Base-by-base conservation (phyloP, 805 yeast species). In the Wickerhamomyces chambardii region DNA sequence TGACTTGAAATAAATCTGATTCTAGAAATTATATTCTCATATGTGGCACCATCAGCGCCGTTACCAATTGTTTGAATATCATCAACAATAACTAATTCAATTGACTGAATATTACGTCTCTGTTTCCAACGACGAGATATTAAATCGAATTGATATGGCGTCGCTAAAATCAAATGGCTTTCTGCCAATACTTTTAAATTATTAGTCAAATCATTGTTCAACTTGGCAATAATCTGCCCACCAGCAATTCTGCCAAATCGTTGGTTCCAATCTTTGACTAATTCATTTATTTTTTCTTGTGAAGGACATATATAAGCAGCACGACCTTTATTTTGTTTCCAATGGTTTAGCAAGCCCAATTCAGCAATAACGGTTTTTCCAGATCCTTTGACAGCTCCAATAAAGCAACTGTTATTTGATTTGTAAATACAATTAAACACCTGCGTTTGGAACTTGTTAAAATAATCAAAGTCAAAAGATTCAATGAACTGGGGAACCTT, bases 61-160 rank as follows among this genome's bases (percentile, higher is more conserved):
- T 58, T 57, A 2, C 87, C 85, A 15, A 89, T 54, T 24, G 57
- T 47, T 45, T 90, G 95, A 15, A 73, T 58, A 48, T 85, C 86
- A 53, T 85, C 95, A 28, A 74, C 75, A 34, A 92, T 70, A 3
- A 86, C 48, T 24, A 85, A 53, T 31, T 76, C 86, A 22, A 90
- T 72, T 0, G 72, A 52, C 40, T 80, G 85, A 5, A 90, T 63
- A 42, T 75, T 75, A 43, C 73, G 75, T 37, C 94, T 66, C 43
- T 78, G 82, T 45, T 78, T 78, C 97, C 97, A 89, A 32, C 87
- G 66, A 41, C 90, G 71, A 0, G 95, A 73, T 1, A 87, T 47
- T 5, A 63, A 44, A 41, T 84, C 89, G 63, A 86, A 83, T 42
- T 84, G 90, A 17, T 61, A 65, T 0, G 95, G 95, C 0, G 97